Percentiles rank a stretch among this genome's conserved stretches.
Evolutionary conservation across 2,329 filamentous ascomycete species (phyloP).

Genomic region (Nothophoma quercina): DNA sequence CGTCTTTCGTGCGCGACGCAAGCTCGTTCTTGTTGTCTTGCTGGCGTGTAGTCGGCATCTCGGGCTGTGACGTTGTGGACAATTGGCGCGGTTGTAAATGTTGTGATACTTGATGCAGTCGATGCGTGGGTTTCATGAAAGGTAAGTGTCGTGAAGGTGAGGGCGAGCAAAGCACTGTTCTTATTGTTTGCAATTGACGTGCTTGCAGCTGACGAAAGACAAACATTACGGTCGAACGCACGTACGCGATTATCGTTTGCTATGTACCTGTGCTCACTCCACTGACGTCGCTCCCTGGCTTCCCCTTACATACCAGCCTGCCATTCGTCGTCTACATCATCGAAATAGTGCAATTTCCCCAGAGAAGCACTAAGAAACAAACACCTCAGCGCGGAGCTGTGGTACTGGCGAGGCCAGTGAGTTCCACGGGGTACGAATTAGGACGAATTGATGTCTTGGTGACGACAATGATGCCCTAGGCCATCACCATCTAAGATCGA

Average conservation of each 20-base stretch:
- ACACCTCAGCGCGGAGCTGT: background rate
- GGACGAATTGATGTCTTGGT: constrained; percentile 13
- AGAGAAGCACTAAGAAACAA: background rate
- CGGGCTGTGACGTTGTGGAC: background rate
- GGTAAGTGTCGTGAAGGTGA: background rate
- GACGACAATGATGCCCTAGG: constrained; percentile 13
- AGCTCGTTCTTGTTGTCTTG: background rate
- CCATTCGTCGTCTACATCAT: constrained; percentile 4
- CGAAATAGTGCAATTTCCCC: background rate
- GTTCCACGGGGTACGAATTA: constrained; percentile 8
- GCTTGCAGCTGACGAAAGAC: background rate
- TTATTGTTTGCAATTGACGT: background rate
- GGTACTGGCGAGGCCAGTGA: too few species aligned
- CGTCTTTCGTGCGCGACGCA: background rate
- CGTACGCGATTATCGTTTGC: background rate
- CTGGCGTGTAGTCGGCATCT: constrained; percentile 8
- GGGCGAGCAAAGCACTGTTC: background rate
- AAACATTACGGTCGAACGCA: background rate
- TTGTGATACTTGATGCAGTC: background rate
- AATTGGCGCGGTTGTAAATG: background rate
- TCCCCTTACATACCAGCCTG: background rate
- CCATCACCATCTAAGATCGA: constrained; percentile 10
- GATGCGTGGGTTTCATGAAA: background rate
- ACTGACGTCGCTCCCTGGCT: constrained; percentile 1
- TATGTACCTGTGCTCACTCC: background rate